A percentile compares a stretch with the other conserved stretches of the same genome.
These are phyloP conservation scores for Salvia hispanica DNA, from an alignment of 257 asterid species.

Conservation along the genomic window DNA sequence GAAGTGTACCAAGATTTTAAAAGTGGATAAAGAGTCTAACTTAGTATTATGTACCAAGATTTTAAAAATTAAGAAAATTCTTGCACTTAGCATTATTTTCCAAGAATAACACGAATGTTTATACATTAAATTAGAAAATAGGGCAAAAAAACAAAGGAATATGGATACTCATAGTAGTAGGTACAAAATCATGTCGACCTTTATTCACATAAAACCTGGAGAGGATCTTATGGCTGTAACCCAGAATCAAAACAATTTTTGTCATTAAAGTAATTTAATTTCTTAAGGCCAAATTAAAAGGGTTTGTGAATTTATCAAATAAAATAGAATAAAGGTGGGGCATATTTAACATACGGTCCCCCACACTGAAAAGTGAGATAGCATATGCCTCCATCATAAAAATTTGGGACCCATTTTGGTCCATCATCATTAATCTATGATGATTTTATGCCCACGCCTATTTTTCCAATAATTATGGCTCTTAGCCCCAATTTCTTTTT, in stretches of 20 bases:
- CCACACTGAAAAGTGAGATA: slow-evolving; percentile 22
- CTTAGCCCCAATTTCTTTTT: not conserved
- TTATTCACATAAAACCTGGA: slow-evolving; percentile 64
- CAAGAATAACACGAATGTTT: slow-evolving; percentile 31
- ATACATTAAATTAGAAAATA: not conserved
- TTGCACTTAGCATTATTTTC: not conserved
- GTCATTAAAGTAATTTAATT: not conserved
- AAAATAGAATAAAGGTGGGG: slow-evolving; percentile 24
- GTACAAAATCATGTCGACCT: slow-evolving; percentile 45
- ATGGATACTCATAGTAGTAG: slow-evolving; percentile 35
- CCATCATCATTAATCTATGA: slow-evolving; percentile 59
- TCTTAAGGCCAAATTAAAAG: slow-evolving; percentile 4
- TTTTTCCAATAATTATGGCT: slow-evolving; percentile 54
- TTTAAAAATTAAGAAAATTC: not conserved
- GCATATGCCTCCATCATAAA: no score
- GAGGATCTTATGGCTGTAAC: slow-evolving; percentile 45
- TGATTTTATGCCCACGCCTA: slow-evolving; percentile 62
- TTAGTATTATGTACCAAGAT: no score
- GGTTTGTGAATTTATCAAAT: slow-evolving; percentile 14
- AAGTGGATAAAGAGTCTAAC: no score
- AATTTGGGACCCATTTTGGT: not conserved
- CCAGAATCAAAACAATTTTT: slow-evolving; percentile 30
- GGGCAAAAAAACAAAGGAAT: slow-evolving; percentile 32
- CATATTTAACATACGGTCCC: slow-evolving; percentile 41
- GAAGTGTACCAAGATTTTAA: no score